Percentiles rank a stretch among this genome's conserved stretches.
These are phyloP conservation scores for Candida cerambycidarum DNA, from an alignment of 805 yeast species.

Conservation along the genomic window DNA sequence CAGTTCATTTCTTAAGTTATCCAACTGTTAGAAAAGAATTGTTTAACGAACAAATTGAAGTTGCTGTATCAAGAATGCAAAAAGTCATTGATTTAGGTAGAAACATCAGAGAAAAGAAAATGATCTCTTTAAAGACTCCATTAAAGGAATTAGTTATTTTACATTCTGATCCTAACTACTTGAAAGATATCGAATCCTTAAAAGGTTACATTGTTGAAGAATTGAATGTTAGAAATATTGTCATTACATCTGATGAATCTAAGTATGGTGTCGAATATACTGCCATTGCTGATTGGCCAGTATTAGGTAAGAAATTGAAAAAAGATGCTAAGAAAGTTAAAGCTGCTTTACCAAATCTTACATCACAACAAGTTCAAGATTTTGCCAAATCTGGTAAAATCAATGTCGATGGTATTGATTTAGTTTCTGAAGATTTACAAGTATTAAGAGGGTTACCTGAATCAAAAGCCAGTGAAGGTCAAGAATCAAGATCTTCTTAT, in stretches of 20 bases:
- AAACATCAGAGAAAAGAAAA: slow-evolving; percentile 93
- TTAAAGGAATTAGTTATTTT: slow-evolving; percentile 82
- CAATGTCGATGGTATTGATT: slow-evolving; percentile 84
- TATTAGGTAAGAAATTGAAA: slow-evolving; percentile 94
- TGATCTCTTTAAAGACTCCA: slow-evolving; percentile 92
- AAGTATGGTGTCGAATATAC: slow-evolving; percentile 89
- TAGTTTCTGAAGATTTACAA: slow-evolving; percentile 83
- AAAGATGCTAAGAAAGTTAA: slow-evolving; percentile 91
- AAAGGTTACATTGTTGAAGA: slow-evolving; percentile 83
- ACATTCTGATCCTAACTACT: slow-evolving; percentile 72
- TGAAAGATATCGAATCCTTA: slow-evolving; percentile 75
- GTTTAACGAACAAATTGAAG: slow-evolving; percentile 79
- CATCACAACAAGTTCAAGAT: slow-evolving; percentile 78
- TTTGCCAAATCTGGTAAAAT: slow-evolving; percentile 73
- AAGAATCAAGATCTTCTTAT: slow-evolving; percentile 82
- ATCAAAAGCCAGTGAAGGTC: slow-evolving; percentile 60
- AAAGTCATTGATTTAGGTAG: slow-evolving; percentile 95
- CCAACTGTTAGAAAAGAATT: slow-evolving; percentile 81
- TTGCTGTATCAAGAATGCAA: slow-evolving; percentile 94
- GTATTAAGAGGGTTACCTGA: slow-evolving; percentile 89
- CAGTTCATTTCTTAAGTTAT: slow-evolving; percentile 92
- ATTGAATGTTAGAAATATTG: slow-evolving; percentile 84
- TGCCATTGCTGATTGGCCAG: slow-evolving; percentile 99
- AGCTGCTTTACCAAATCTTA: slow-evolving; percentile 81
- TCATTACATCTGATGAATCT: slow-evolving; percentile 87